phyloP scores from a whole-genome alignment of 2,329 filamentous ascomycete genomes.

The Botrytis squamosa region DNA sequence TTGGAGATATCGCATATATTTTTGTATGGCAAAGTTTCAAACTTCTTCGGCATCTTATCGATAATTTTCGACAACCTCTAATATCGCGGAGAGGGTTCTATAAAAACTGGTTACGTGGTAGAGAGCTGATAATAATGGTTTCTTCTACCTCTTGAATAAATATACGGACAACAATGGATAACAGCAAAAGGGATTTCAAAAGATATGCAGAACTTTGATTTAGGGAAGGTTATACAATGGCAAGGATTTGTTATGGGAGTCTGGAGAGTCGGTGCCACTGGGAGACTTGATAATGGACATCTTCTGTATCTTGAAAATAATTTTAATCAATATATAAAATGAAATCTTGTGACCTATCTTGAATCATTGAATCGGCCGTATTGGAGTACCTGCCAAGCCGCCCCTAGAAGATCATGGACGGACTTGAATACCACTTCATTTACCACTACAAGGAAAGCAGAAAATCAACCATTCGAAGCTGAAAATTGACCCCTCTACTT shows the following conservation, averaged over 20 bases:
- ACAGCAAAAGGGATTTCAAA: neutral
- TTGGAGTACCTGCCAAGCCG: neutral
- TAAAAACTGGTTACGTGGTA: neutral
- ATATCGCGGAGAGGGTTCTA: neutral
- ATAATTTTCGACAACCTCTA: neutral
- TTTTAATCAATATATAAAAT: neutral
- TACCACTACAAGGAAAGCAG: neutral
- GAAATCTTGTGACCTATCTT: rapidly evolving
- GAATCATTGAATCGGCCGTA: neutral
- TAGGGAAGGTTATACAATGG: neutral
- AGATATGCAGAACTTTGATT: neutral
- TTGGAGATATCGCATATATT: neutral
- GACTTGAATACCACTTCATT: neutral
- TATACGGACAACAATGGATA: neutral
- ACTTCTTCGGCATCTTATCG: neutral
- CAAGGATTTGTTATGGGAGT: neutral
- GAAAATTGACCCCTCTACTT: neutral
- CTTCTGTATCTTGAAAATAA: neutral
- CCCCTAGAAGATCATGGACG: rapidly evolving
- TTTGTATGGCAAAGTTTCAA: neutral
- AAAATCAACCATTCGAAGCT: neutral
- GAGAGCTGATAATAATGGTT: neutral
- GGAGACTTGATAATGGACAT: neutral
- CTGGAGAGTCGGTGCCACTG: neutral
- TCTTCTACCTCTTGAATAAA: neutral